phyloP scores from a whole-genome alignment of 805 yeast species.

The Tetrapisispora taiwanensis region DNA sequence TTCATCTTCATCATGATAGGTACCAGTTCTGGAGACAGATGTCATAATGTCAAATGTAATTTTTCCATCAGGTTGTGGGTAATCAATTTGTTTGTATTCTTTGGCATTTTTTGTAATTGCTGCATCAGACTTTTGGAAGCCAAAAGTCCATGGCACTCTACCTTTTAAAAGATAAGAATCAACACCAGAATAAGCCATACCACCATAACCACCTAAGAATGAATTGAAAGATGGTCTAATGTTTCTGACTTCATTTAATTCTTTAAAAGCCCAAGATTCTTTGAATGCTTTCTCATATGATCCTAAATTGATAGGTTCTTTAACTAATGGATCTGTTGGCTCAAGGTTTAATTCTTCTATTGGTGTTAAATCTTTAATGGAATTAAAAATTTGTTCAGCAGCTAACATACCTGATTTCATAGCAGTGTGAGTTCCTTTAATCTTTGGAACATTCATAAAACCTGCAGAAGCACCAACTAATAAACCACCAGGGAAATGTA shows the following conservation, averaged over 20 bases:
- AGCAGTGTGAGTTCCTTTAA: constrained; percentile 96
- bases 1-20: constrained; percentile 92
- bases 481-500: constrained; percentile 93
- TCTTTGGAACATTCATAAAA: constrained; percentile 92
- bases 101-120: constrained; percentile 59
- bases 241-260: constrained; percentile 76
- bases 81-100: constrained; percentile 59
- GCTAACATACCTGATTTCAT: constrained; percentile 94
- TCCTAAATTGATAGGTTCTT: constrained; percentile 40
- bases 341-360: constrained; percentile 35
- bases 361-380: constrained; percentile 36
- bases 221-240: constrained; percentile 83
- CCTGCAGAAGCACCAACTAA: constrained; percentile 95
- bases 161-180: constrained; percentile 75
- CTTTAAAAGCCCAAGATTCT: constrained; percentile 79
- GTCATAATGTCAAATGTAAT: constrained; percentile 87
- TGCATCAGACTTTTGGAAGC: constrained; percentile 61
- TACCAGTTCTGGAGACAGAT: constrained; percentile 93
- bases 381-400: constrained; percentile 67
- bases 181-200: constrained; percentile 74
- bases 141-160: constrained; percentile 77
- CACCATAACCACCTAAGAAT: constrained; percentile 69
- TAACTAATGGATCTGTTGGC: constrained; percentile 30
- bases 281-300: constrained; percentile 56
- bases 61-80: constrained; percentile 94